Evolutionary conservation across 2,329 filamentous ascomycete species (phyloP), one percentile per base, ranked within the genome.

Genomic region (Verticillium nubilum): DNA sequence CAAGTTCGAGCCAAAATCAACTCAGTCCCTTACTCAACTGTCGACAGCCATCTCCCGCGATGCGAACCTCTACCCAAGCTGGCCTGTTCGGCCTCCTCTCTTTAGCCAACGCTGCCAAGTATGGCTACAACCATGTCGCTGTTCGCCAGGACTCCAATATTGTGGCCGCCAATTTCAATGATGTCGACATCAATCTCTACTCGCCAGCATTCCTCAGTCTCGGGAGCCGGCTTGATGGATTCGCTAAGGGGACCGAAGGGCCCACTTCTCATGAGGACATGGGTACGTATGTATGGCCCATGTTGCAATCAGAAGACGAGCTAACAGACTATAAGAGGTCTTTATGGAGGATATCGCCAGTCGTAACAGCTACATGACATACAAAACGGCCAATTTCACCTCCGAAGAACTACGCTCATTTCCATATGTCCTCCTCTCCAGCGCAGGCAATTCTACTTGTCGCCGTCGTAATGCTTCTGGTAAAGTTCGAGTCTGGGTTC

Each of bases 401-500:
- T 65, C 64, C 4, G 64, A 64, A 31, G 64, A 65, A 55, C 28
- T 47, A 26, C 64, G 61, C 26, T 56, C 56, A 9, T 63, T 62
- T 50, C 62, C 64, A 23, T 65, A 62, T 52, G 58, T 65, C 27
- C 60, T 58, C 33, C 52, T 65, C 27, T 58, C 62, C n/a, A 19
- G 37, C 27, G 29, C 37, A 7, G 56, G 56, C n/a, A 19, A 42
- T 1, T 19, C 26, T n/a, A 42, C 56, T 13, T 57, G 56, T 28
- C 25, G 37, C 27, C 56, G 56, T 25, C 7, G 56, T 3, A 52
- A n/a, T 31, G 54, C 60, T 6, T n/a, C 37, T 28, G 55, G 58
- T n/a, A 73, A 72, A 62, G 60, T 72, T 6, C 66, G 70, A 15
- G 63, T 73, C 6, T 73, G 67, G 64, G 53, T 73, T 3, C 69